Evolutionary conservation across 768 basidiomycete species (phyloP), one percentile per base, ranked within the genome.

Genomic region (Tephrocybe rancida): DNA sequence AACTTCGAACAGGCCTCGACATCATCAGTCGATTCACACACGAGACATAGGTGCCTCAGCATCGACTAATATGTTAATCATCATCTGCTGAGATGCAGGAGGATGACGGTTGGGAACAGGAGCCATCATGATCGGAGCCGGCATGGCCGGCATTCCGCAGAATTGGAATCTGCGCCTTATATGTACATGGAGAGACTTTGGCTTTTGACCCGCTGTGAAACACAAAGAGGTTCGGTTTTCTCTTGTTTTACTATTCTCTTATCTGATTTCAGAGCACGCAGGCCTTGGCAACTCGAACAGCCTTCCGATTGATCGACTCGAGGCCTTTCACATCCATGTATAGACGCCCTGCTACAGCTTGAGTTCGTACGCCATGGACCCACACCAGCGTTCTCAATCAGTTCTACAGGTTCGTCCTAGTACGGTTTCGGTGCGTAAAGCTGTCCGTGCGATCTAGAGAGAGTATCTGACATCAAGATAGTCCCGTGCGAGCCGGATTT

Each of bases 401-500:
- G 51, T 53, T 22, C 29, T 65, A 25, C 70, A 58, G 27, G 47
- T 55, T n/a, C 59, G 56, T 43, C 19, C 48, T n/a, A 37, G 35
- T 60, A 69, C 44, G 65, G 70, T 66, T 69, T 30, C 48, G 18
- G 52, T 54, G 51, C 4, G 35, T 37, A 16, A 6, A 37, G 35
- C 16, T 38, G 50, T 55, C 7, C 18, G 22, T 39, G 34, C 21
- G 13, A 10, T 22, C 8, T 30, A 37, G n/a, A 11, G 5, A 22
- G 22, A 16, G 11, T 26, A 16, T 29, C 34, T 58, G 43, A 58
- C 30, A 29, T 30, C 34, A 6, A 58, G 1, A 32, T 21, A 74
- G 73, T 54, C 59, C 39, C 62, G 68, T 21, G 47, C 73, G 51
- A 67, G 64, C 68, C 65, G 70, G 64, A 59, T 81, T 65, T 49